Evolutionary conservation across 148 eudicot species (phyloP), one percentile per base, ranked within the genome.

Genomic region (Rhododendron vialii): DNA sequence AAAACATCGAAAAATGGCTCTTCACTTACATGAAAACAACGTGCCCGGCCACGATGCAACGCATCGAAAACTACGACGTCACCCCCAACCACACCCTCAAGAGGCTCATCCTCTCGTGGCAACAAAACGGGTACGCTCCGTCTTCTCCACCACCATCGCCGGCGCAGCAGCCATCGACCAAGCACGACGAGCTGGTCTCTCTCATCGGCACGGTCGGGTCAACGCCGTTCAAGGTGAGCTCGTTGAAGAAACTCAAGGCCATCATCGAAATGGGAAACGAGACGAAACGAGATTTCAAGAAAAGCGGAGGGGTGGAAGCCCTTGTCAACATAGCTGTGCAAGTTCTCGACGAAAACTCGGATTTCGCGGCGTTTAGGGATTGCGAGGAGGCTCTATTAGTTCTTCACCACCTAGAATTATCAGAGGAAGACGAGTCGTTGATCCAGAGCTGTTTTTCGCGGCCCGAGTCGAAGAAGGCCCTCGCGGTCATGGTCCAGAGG

Each of bases 41-140:
- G 0, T 92, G 94, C 26, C 94, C 94, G 0, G 90, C 92, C 65
- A 92, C 94, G 79, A 90, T 92, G 94, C 94, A 86, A 61, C 26
- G 10, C 1, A 51, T 90, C 38, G 73, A 86, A 0, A 65, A 76
- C 18, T 87, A 86, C 6, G 88, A 87, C 2, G 15, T 89, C 65
- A 92, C 94, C 43, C 92, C 94, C 14, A 92, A 92, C 28, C 89
- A 90, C 71, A 92, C 92, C 61, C 94, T 92, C 88, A 85, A 87
- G 53, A 78, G 94, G 82, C 91, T 92, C 74, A 92, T 92, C 65
- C 61, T 65, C 3, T 63, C 90, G 12, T 92, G 94, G 94, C 69
- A 67, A 47, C 9, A 47, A 14, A 77, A 84, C 0, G 53, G 82
- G 22, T 17, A 53, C 2, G 24, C 55, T 4, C 38, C 82, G 71